Conservation (phyloP, 257 asterid species). For the Vinca minor region DNA sequence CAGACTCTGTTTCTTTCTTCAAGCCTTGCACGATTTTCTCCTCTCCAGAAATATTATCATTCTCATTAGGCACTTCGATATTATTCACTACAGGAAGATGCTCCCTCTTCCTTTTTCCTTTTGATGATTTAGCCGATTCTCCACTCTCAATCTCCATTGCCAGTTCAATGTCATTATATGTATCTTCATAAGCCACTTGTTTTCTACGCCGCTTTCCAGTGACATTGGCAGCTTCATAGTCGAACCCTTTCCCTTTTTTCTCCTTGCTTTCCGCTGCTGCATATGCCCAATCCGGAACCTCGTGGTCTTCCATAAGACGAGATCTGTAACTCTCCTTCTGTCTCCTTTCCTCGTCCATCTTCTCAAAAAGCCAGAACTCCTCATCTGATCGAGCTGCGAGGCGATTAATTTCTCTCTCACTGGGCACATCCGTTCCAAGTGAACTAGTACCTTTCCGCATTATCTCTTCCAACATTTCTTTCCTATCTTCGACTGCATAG, state of each 20-base stretch:
- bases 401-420: slow-evolving; percentile 91
- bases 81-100: slow-evolving; percentile 21
- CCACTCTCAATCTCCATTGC: slow-evolving; percentile 69
- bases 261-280: slow-evolving; percentile 42
- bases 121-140: slow-evolving; percentile 34
- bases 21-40: slow-evolving; percentile 30
- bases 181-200: slow-evolving; percentile 73
- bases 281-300: slow-evolving; percentile 96
- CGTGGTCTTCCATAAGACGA: slow-evolving; percentile 92
- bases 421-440: slow-evolving; percentile 93
- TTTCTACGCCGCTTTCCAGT: slow-evolving; percentile 87
- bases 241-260: slow-evolving; percentile 49
- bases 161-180: slow-evolving; percentile 63
- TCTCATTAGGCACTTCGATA: slow-evolving; percentile 24
- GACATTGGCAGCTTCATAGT: slow-evolving; percentile 38
- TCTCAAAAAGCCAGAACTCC: slow-evolving; percentile 91
- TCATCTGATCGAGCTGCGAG: slow-evolving; percentile 93
- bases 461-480: slow-evolving; percentile 86
- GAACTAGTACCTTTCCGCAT: slow-evolving; percentile 90
- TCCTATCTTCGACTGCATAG: slow-evolving; percentile 85
- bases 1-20: slow-evolving; percentile 36
- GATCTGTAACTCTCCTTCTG: slow-evolving; percentile 70
- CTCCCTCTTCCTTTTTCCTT: slow-evolving; percentile 41
- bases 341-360: slow-evolving; percentile 94
- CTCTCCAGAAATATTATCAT: slow-evolving; percentile 15